Evolutionary conservation across 169 alveolate genomes (phyloP).

Genomic region (Haemoproteus tartakovskyi): DNA sequence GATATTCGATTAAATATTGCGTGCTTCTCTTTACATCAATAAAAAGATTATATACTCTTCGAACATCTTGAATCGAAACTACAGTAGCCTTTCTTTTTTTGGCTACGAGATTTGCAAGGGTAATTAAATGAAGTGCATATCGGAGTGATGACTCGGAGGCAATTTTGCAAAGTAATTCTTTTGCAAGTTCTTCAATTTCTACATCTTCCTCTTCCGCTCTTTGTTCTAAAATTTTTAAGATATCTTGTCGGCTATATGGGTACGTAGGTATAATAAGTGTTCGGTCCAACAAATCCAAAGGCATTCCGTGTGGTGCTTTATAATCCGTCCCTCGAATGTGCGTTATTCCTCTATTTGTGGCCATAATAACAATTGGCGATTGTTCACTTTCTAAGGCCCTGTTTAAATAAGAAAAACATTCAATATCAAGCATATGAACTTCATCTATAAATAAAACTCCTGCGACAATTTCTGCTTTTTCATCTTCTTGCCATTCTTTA

Average conservation of each 20-base stretch:
- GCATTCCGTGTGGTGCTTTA: conserved; percentile 98
- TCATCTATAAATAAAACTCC: conserved; percentile 99
- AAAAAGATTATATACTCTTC: conserved; percentile 93
- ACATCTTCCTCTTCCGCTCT: conserved; percentile 98
- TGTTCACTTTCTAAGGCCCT: conserved; percentile 96
- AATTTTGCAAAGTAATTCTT: conserved; percentile 92
- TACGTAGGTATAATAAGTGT: conserved; percentile 95
- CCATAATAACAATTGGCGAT: conserved; percentile 98
- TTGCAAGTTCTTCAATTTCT: conserved; percentile 94
- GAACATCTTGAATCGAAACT: conserved; percentile 94
- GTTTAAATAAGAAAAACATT: conserved; percentile 97
- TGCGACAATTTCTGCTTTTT: conserved; percentile 88
- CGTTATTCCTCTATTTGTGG: conserved; percentile 99
- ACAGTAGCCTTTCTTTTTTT: conserved; percentile 88
- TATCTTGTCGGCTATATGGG: conserved; percentile 93
- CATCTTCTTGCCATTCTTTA: conserved; percentile 99
- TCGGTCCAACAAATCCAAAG: conserved; percentile 97
- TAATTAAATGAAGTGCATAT: conserved; percentile 90
- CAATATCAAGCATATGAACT: conserved; percentile 99
- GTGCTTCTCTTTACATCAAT: conserved; percentile 95
- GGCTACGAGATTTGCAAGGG: conserved; percentile 86
- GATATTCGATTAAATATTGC: conserved; percentile 91
- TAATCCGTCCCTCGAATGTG: conserved; percentile 96
- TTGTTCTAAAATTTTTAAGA: conserved; percentile 89
- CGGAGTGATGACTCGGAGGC: conserved; percentile 95